Evolutionary conservation across 2,329 filamentous ascomycete genomes (phyloP), one percentile per base, ranked within the genome.

Genomic region (Apiospora rasikravindrae): DNA sequence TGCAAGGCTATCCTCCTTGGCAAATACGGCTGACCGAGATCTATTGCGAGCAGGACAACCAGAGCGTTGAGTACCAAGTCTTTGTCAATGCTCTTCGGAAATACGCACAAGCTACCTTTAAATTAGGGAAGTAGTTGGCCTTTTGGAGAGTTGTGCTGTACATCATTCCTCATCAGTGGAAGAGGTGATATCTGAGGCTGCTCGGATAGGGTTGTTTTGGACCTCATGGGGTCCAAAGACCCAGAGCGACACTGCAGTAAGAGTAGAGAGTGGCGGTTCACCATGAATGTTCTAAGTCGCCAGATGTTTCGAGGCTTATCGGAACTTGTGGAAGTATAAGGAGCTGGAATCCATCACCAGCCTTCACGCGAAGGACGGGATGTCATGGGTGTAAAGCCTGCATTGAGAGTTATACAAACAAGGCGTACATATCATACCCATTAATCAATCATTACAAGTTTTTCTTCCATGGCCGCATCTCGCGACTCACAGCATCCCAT

Each of bases 1-100:
- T 99, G 64, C 92, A 94, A 70, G 95, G 96, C 13, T 99, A 98
- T 81, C 96, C 96, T 13, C 96, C 96, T 0, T 99, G 96, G 96
- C 96, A 98, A 83, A 89, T 98, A 74, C 90, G 96, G 61, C 85
- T 99, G 79, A 98, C 95, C 0, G 96, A 99, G 86, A 98, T 99
- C 72, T 98, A 95, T 81, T 90, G 91, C 77, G 85, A 93, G 16
- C 88, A 88, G 71, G 93, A 95, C 79, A 94, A 94, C 81, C 89
- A 93, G 74, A 91, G 91, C 1, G 95, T 99, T 24, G 95, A 95
- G 64, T 99, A 99, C 82, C 95, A 98, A 80, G 93, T 97, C 42
- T 99, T 98, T 82, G 86, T 98, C 75, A 89, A 92, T 74, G 96
- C 92, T 0, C 84, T 99, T 77, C 92, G 94, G 81, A 94, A 92